Conservation (phyloP, 2,329 filamentous ascomycete genomes). For the Xylariaceae sp. region DNA sequence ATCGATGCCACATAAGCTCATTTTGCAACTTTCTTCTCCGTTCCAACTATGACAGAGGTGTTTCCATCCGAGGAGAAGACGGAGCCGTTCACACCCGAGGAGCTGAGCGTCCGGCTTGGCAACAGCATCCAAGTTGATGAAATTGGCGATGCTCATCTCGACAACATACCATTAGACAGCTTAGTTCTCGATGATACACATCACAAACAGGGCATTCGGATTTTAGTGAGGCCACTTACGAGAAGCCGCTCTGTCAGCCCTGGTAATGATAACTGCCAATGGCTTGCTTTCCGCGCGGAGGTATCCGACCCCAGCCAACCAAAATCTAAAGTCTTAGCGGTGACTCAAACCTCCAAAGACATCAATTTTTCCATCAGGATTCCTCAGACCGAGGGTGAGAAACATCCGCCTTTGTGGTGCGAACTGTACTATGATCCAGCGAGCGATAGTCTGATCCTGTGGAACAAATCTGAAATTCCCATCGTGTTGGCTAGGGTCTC, state of each 20-base stretch:
- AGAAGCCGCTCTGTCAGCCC: conserved; percentile 55
- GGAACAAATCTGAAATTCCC: conserved; percentile 55
- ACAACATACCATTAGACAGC: conserved; percentile 52
- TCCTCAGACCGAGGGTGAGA: conserved; percentile 43
- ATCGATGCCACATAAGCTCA: conserved; percentile 10
- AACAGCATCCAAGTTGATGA: conserved; percentile 46
- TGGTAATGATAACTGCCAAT: conserved; percentile 55
- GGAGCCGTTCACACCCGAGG: conserved; percentile 56
- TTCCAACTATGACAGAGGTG: conserved; percentile 45
- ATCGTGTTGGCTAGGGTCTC: conserved; percentile 49
- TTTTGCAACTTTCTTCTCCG: conserved; percentile 13
- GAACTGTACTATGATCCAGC: conserved; percentile 59
- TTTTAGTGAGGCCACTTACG: conserved; percentile 54
- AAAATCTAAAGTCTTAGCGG: conserved; percentile 56
- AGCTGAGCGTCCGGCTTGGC: conserved; percentile 49
- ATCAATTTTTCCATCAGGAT: conserved; percentile 60
- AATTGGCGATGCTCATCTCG: conserved; percentile 37
- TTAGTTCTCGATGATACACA: conserved; percentile 51
- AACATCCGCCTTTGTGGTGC: conserved; percentile 54
- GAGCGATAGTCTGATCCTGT: conserved; percentile 56
- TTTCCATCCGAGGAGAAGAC: conserved; percentile 52
- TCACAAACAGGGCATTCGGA: conserved; percentile 55
- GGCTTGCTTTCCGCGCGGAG: conserved; percentile 55
- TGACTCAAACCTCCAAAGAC: conserved; percentile 58
- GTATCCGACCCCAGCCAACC: conserved; percentile 49